phyloP scores from a whole-genome alignment of 2,329 filamentous ascomycete species.

The Colletotrichum orbiculare region DNA sequence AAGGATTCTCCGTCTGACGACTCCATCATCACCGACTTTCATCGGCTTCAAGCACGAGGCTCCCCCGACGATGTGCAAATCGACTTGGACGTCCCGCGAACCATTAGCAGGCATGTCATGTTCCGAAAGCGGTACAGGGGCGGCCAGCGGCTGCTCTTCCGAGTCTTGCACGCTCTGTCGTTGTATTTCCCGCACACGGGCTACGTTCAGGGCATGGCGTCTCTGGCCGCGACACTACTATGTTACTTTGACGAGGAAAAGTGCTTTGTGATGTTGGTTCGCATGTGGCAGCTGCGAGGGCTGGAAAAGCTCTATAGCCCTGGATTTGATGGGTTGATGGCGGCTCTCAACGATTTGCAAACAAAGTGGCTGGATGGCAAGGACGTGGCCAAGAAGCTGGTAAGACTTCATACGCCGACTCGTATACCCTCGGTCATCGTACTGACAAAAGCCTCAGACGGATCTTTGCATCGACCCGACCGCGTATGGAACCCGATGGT shows the following conservation, averaged over 20 bases:
- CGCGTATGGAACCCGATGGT: conserved; percentile 97
- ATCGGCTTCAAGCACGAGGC: conserved; percentile 76
- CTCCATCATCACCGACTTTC: conserved; percentile 77
- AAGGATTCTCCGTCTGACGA: conserved; percentile 74
- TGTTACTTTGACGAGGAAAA: conserved; percentile 98
- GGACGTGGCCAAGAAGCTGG: conserved; percentile 83
- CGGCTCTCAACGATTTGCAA: conserved; percentile 86
- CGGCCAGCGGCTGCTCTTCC: conserved; percentile 90
- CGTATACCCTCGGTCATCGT: neutral
- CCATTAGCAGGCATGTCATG: conserved; percentile 97
- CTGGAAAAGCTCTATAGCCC: conserved; percentile 85
- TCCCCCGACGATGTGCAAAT: conserved; percentile 97
- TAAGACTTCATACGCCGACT: conserved; percentile 58
- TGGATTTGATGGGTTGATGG: conserved; percentile 89
- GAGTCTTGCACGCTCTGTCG: conserved; percentile 90
- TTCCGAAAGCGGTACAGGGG: conserved; percentile 92
- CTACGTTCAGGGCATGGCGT: conserved; percentile 98
- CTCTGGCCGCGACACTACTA: conserved; percentile 88
- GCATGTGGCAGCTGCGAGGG: conserved; percentile 90
- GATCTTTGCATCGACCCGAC: conserved; percentile 86
- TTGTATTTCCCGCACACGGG: conserved; percentile 91
- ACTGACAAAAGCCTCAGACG: conserved; percentile 56
- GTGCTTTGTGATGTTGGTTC: conserved; percentile 95
- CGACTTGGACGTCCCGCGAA: conserved; percentile 94
- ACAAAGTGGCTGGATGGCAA: conserved; percentile 81